Evolutionary conservation across 1,139 yeast genomes (phyloP), one percentile per base, ranked within the genome.

Genomic region (Blastobotrys persicus): DNA sequence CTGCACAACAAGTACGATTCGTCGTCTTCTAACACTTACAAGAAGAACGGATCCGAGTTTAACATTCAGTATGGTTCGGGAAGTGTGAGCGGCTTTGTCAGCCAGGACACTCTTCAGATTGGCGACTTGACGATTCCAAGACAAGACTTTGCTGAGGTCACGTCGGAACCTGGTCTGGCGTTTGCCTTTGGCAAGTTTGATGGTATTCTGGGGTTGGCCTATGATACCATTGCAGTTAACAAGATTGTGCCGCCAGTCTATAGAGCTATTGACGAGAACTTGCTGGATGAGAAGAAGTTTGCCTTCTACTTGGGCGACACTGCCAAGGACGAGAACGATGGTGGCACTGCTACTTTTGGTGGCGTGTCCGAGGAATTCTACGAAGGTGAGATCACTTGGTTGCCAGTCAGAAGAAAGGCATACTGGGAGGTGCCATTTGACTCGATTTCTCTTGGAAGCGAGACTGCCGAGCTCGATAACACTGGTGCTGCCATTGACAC

Each of bases 401-500:
- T 92, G 71, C 98, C 98, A 51, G 94, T 92, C 54, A 88, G 98
- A 76, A 88, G 98, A 79, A 88, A 91, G 82, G 98, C 98, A 34
- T 92, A 92, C 79, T 92, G 98, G 98, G 98, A 92, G 76, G 98
- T 92, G 54, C 79, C 85, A 57, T 85, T 92, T 59, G 88, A 88
- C 62, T 91, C 96, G 61, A 76, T 92, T 66, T 88, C 91, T 35
- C 78, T 92, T 56, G 98, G 98, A 61, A 85, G 85, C 57, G 96
- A 92, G 72, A 85, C 79, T 63, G 96, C 98, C 45, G 82, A 78
- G 62, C 80, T 92, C 64, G 79, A 78, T 61, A 75, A 76, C 63
- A 84, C 92, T 55, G 98, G 98, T 69, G 98, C 97, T 62, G 97
- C 96, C 54, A 88, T 92, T 65, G 98, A 92, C 70, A 92, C 98